Base-by-base conservation (phyloP, 1,139 yeast species). In the Pichia sp. region DNA sequence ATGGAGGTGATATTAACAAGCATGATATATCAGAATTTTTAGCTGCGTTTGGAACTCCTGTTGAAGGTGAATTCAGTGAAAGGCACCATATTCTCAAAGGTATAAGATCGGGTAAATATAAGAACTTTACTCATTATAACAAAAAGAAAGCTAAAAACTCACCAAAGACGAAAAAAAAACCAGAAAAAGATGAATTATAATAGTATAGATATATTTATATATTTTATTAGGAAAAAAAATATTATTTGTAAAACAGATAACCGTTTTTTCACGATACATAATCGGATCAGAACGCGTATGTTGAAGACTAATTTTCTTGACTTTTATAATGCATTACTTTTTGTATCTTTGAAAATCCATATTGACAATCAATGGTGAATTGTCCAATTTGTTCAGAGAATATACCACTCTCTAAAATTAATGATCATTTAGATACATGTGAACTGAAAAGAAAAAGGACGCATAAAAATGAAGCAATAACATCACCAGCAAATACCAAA, bases 311-410 rank as follows among this genome's bases (percentile, higher is more conserved):
- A n/a, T n/a, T n/a, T n/a, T n/a, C n/a, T n/a, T n/a, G n/a, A n/a
- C n/a, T n/a, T n/a, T n/a, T n/a, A n/a, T n/a, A n/a, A n/a, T n/a
- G n/a, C n/a, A n/a, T n/a, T n/a, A n/a, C n/a, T n/a, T n/a, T n/a
- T n/a, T n/a, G n/a, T n/a, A n/a, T n/a, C n/a, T n/a, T n/a, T n/a
- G n/a, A n/a, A n/a, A n/a, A n/a, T n/a, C n/a, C n/a, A n/a, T n/a
- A n/a, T n/a, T n/a, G n/a, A n/a, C n/a, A n/a, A 3, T 4, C 37
- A 24, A 43, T 62, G 66, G 65, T 61, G 1, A 37, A 46, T 27
- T 63, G 67, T 41, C 67, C 67, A 2, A 56, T 63, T 6, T 63
- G 67, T 39, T 30, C 51, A 3, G 49, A 51, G 23, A 56, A 59
- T 2, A 51, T 62, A 3, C 54, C 53, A 10, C 41, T 63, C 1